These are phyloP conservation scores for Thalassiosira exigua DNA, from an alignment of 352 stramenopile species.

Conservation along the genomic window DNA sequence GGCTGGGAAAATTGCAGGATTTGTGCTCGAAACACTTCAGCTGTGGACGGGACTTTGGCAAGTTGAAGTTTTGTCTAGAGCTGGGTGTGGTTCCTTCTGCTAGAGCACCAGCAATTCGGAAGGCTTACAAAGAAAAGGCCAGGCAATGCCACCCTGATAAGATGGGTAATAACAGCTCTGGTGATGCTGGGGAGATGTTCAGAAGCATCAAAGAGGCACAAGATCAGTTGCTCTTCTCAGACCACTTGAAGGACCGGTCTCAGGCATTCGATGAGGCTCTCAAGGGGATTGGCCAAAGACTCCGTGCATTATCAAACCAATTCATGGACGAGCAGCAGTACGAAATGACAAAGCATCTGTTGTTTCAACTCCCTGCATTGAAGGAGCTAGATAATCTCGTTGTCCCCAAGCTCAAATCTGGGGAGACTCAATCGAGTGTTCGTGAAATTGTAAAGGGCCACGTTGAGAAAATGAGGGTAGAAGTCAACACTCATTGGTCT, in stretches of 20 bases:
- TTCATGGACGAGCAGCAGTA: constrained; percentile 61
- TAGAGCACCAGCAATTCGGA: constrained; percentile 48
- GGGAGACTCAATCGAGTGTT: constrained; percentile 22
- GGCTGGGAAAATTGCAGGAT: constrained; percentile 49
- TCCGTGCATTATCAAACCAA: constrained; percentile 30
- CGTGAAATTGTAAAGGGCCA: constrained; percentile 50
- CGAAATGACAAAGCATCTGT: constrained; percentile 39
- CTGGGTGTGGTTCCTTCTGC: constrained; percentile 63
- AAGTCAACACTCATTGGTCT: constrained; percentile 64
- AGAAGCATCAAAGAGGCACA: constrained; percentile 44
- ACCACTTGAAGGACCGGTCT: too few relatives aligned
- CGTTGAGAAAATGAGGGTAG: constrained; percentile 59
- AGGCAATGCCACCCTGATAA: constrained; percentile 63
- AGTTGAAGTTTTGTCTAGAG: constrained; percentile 58
- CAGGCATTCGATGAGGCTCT: constrained; percentile 59
- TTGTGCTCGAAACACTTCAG: constrained; percentile 59
- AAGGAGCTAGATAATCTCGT: constrained; percentile 52
- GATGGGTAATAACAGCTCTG: too few relatives aligned
- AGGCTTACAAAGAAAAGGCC: constrained; percentile 56
- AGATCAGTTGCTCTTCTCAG: constrained; percentile 36
- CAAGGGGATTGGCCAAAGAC: constrained; percentile 32
- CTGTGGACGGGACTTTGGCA: constrained; percentile 52
- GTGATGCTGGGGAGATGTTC: constrained; percentile 25
- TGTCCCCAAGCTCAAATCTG: constrained; percentile 33
- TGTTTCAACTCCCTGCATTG: constrained; percentile 50